phyloP scores from a whole-genome alignment of 2,329 filamentous ascomycete genomes.

The Ascochyta clinopodiicola region DNA sequence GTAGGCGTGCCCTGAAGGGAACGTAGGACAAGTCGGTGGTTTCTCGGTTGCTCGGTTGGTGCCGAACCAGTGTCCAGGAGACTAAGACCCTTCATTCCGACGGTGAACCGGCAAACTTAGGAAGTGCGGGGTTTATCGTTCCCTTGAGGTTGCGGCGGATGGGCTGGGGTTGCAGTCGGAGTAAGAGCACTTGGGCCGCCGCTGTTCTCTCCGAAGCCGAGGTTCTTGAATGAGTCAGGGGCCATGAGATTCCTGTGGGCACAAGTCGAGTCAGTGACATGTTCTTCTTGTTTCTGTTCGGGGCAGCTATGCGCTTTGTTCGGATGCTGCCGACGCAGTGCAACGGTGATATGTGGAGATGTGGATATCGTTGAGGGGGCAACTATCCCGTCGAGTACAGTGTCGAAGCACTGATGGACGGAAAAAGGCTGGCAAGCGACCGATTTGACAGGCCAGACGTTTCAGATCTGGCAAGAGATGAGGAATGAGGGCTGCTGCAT shows the following conservation, averaged over 20 bases:
- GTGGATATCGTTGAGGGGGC: constrained; percentile 21
- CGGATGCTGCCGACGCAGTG: constrained; percentile 35
- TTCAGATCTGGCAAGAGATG: constrained; percentile 37
- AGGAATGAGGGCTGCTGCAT: constrained; percentile 29
- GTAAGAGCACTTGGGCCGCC: constrained; percentile 20
- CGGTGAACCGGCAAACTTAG: constrained; percentile 22
- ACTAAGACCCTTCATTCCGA: constrained; percentile 30
- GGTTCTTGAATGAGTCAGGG: constrained; percentile 90
- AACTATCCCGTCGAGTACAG: constrained; percentile 20
- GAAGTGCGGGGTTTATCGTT: constrained; percentile 33
- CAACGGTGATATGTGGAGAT: constrained; percentile 28
- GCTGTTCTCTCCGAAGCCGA: constrained; percentile 74
- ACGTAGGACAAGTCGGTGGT: constrained; percentile 11
- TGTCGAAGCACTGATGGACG: constrained; percentile 19
- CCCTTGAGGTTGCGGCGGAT: constrained; percentile 29
- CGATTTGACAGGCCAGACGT: constrained; percentile 32
- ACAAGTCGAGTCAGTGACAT: constrained; percentile 28
- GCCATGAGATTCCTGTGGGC: constrained; percentile 83
- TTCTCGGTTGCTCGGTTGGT: constrained; percentile 41
- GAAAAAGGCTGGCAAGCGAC: constrained; percentile 24
- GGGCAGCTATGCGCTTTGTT: constrained; percentile 19
- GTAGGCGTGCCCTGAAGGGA: constrained; percentile 12
- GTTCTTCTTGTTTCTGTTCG: constrained; percentile 14
- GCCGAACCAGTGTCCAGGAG: constrained; percentile 33
- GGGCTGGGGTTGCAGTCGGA: constrained; percentile 37